Conservation (phyloP, 352 stramenopile genomes). For the Phytophthora capsici region DNA sequence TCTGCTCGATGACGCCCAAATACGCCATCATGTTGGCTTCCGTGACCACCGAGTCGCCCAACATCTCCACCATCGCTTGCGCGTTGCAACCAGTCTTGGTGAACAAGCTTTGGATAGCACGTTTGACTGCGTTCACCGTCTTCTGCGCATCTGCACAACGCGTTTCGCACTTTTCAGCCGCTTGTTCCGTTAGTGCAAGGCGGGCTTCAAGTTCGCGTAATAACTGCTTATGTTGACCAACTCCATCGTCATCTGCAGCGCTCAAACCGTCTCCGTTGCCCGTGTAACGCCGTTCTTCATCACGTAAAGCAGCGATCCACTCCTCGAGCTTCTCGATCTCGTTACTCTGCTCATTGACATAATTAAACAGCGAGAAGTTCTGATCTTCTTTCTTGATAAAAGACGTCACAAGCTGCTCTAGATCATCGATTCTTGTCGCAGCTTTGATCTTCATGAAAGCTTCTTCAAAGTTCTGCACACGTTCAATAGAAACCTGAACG, state of each 20-base stretch:
- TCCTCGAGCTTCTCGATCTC: slow-evolving; percentile 94
- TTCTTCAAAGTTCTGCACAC: slow-evolving; percentile 95
- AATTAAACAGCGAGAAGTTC: slow-evolving; percentile 97
- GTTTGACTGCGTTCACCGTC: slow-evolving; percentile 91
- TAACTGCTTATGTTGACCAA: slow-evolving; percentile 90
- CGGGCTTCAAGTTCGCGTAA: slow-evolving; percentile 88
- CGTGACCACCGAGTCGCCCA: slow-evolving; percentile 89
- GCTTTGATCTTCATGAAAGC: slow-evolving; percentile 95
- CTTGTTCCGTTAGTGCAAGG: slow-evolving; percentile 77
- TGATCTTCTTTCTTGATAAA: slow-evolving; percentile 97
- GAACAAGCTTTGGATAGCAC: slow-evolving; percentile 77
- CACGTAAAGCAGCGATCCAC: slow-evolving; percentile 64
- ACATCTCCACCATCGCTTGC: slow-evolving; percentile 84
- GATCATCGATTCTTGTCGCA: slow-evolving; percentile 91
- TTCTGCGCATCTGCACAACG: slow-evolving; percentile 90
- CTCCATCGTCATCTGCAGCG: slow-evolving; percentile 73
- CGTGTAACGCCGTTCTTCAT: slow-evolving; percentile 89
- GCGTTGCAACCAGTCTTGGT: slow-evolving; percentile 84
- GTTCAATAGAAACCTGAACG: slow-evolving; percentile 89
- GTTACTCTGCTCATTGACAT: slow-evolving; percentile 94
- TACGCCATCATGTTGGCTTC: slow-evolving; percentile 96
- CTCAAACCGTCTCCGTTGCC: slow-evolving; percentile 73
- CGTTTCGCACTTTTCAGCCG: slow-evolving; percentile 91
- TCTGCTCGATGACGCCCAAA: slow-evolving; percentile 94
- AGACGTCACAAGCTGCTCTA: slow-evolving; percentile 92